Percentiles rank a stretch among this genome's conserved stretches.
These are phyloP conservation scores for Calycina herbarum DNA, from an alignment of 2,329 filamentous ascomycete species.

Conservation along the genomic window DNA sequence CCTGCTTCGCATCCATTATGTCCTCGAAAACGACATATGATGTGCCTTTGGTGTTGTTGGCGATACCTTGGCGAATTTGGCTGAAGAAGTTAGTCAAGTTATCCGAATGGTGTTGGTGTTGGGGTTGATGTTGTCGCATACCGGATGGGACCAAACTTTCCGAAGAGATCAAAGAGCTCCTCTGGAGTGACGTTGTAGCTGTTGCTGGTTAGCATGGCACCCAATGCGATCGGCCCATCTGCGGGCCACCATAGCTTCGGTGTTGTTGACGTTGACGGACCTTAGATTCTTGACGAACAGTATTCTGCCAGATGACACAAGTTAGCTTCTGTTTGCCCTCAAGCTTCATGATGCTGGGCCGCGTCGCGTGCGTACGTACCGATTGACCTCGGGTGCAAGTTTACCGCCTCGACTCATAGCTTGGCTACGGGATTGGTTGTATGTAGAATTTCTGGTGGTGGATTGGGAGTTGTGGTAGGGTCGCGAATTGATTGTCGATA, in stretches of 20 bases:
- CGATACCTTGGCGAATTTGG: slow-evolving; percentile 97
- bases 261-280: slow-evolving; percentile 49
- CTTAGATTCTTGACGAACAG: slow-evolving; percentile 99
- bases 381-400: slow-evolving; percentile 99
- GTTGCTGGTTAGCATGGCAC: slow-evolving; percentile 29
- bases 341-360: slow-evolving; percentile 17
- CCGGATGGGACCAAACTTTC: slow-evolving; percentile 95
- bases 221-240: background rate
- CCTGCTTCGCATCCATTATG: slow-evolving; percentile 97
- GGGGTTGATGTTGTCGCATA: slow-evolving; percentile 46
- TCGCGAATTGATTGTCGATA: slow-evolving; percentile 5
- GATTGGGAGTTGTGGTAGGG: slow-evolving; percentile 14
- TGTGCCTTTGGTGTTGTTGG: slow-evolving; percentile 95
- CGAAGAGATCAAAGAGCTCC: slow-evolving; percentile 98
- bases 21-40: slow-evolving; percentile 99
- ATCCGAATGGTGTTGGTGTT: slow-evolving; percentile 9
- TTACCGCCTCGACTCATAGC: slow-evolving; percentile 96
- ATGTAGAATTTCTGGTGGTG: slow-evolving; percentile 19
- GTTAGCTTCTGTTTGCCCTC: slow-evolving; percentile 26
- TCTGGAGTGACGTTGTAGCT: slow-evolving; percentile 99
- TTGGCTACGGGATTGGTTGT: slow-evolving; percentile 45
- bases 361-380: slow-evolving; percentile 58
- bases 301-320: slow-evolving; percentile 61
- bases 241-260: background rate
- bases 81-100: slow-evolving; percentile 46